Evolutionary conservation across 305 asterid species (phyloP), one percentile per base, ranked within the genome.

Genomic region (Lippia alba): DNA sequence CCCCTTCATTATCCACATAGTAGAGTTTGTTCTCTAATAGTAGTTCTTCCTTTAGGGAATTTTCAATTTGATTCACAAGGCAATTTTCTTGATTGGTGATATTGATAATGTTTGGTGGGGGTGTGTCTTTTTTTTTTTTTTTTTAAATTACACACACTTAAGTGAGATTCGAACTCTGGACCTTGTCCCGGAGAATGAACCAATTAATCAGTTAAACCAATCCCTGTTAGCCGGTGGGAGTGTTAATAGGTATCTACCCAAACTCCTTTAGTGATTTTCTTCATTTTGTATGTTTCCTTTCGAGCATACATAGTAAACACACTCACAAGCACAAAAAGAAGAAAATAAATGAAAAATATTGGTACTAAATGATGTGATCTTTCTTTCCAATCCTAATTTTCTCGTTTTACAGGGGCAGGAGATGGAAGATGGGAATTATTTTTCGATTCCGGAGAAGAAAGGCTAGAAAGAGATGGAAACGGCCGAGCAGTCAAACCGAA

Each of bases 371-470:
- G n/a, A 10, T 17, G 34, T 40, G 45, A 39, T 56, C 59, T 61
- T n/a, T 56, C 36, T 24, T 24, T 24, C 49, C 9, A 24, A 46
- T 63, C 4, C 34, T 56, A 12, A 19, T 12, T 46, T 17, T 33
- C 78, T 50, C 41, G 41, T 50, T 48, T 40, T 40, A 64, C 68
- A 58, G 78, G 69, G 39, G 20, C 33, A 41, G 39, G 57, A 67
- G 48, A 61, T 53, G 61, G 69, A 74, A 67, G 58, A 20, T 66
- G n/a, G 33, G 51, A 66, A 36, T 65, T 64, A 0, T 18, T 12
- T 48, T 15, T 45, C 56, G 8, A 45, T 12, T 12, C 46, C 12
- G 33, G 34, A 41, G 49, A 19, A 50, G 64, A 63, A 41, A n/a
- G 33, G 30, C 54, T 49, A 11, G 44, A 19, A 46, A 44, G 46